phyloP scores from a whole-genome alignment of 768 basidiomycete species.

The Collybia nuda region DNA sequence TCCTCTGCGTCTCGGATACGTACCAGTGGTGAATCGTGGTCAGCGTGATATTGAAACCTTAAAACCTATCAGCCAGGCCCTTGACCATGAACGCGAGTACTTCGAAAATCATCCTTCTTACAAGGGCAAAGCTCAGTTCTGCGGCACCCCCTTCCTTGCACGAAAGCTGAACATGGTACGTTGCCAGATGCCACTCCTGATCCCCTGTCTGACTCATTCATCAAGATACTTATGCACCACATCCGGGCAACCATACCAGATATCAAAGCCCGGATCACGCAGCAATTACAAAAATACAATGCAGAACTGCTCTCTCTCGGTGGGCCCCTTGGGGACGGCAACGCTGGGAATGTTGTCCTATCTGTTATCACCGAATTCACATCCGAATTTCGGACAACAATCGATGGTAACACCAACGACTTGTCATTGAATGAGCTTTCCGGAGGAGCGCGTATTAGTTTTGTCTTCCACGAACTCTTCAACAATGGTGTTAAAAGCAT shows the following conservation, averaged over 20 bases:
- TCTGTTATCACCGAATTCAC: constrained; percentile 99
- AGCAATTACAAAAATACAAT: constrained; percentile 86
- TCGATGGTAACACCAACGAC: constrained; percentile 98
- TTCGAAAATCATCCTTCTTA: constrained; percentile 95
- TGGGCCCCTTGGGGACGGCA: constrained; percentile 81
- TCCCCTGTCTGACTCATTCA: background rate
- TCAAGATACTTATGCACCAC: constrained; percentile 97
- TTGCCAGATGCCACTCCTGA: constrained; percentile 4
- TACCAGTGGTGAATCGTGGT: constrained; percentile 97
- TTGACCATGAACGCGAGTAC: constrained; percentile 89
- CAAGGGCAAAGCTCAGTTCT: constrained; percentile 92
- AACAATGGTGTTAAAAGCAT: constrained; percentile 95
- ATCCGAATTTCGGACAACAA: constrained; percentile 92
- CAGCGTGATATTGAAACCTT: constrained; percentile 94
- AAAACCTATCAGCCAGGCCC: constrained; percentile 81
- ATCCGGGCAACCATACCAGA: constrained; percentile 97
- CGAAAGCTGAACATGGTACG: constrained; percentile 91
- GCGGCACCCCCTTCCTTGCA: constrained; percentile 95
- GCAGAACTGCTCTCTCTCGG: constrained; percentile 83
- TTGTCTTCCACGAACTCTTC: constrained; percentile 98
- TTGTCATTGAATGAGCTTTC: constrained; percentile 92
- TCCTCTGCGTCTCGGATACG: constrained; percentile 94
- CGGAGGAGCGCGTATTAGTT: constrained; percentile 98
- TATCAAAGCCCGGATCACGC: constrained; percentile 93
- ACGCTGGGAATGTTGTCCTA: constrained; percentile 89